Evolutionary conservation across 192 early-diverging fungal species (phyloP), one percentile per base, ranked within the genome.

Genomic region (Coemansia aciculifera): DNA sequence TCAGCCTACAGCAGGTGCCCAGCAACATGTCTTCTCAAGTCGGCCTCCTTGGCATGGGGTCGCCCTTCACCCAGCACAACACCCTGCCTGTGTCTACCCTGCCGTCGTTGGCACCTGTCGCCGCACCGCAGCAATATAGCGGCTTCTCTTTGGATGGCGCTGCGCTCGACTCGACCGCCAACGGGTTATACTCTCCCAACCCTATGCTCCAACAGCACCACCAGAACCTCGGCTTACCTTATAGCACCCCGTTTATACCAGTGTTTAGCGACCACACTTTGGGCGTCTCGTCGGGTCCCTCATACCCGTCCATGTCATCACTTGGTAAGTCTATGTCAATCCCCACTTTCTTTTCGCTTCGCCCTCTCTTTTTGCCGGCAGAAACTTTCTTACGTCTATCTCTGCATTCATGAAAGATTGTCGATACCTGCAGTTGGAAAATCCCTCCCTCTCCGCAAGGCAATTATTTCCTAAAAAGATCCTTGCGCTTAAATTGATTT

Each of bases 261-360:
- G 27, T 69, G 34, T 68, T 65, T 57, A 39, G 60, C 36, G 67
- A 68, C 56, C 43, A 62, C 24, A 19, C 66, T 10, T 19, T 63
- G n/a, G 12, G 56, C 2, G 12, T 29, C 24, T 12, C 17, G 2
- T 29, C 51, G 21, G 60, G 60, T 2, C 62, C 62, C 10, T 43
- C 73, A 19, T 75, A 80, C 59, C 59, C 68, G 36, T 59, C 72
- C 13, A 39, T 67, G 21, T 51, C 70, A 17, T 63, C 69, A 21
- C 73, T 81, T 52, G 74, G 78, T 81, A 81, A 81, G 78, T 76
- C 52, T 27, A 36, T 32, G 5, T 19, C 17, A 23, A 32, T 21
- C 19, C 32, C 6, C 29, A 24, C 19, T 21, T 31, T 13, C 24
- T 4, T 29, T 24, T 8, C 5, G 15, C 19, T 52, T 27, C 29